Evolutionary conservation across 805 yeast genomes (phyloP).

Genomic region (Isabelozyma rhagii): DNA sequence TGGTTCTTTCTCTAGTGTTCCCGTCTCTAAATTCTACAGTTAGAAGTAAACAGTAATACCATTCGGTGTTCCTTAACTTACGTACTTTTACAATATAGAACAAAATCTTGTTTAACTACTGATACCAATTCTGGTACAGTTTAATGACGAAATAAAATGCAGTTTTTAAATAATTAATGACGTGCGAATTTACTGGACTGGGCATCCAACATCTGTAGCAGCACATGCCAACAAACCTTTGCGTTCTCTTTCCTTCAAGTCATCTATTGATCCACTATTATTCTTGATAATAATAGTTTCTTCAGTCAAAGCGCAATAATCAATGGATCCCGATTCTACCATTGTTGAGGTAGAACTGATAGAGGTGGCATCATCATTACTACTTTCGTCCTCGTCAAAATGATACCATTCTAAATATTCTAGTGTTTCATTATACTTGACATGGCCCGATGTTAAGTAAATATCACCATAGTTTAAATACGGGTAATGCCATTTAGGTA

Average conservation of each 20-base stretch:
- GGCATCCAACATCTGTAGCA: constrained; percentile 3
- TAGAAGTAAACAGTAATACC: no score
- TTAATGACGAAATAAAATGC: neutral
- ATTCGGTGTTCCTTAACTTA: neutral
- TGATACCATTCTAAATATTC: constrained; percentile 76
- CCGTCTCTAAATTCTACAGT: no score
- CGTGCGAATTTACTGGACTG: neutral
- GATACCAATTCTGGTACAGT: neutral
- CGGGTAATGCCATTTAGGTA: constrained; percentile 74
- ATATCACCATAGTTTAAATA: constrained; percentile 45
- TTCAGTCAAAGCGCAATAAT: constrained; percentile 4
- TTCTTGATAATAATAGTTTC: constrained; percentile 37
- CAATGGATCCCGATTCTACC: neutral
- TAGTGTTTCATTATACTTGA: constrained; percentile 46
- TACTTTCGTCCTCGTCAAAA: constrained; percentile 14
- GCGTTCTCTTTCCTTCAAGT: constrained; percentile 7
- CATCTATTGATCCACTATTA: constrained; percentile 34
- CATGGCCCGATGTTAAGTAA: constrained; percentile 53
- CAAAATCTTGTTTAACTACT: neutral
- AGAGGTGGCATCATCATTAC: constrained; percentile 9
- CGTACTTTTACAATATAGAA: neutral
- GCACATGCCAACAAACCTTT: constrained; percentile 1
- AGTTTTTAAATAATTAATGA: neutral
- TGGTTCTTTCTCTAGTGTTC: no score
- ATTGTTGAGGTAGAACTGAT: neutral